Evolutionary conservation across 2,329 filamentous ascomycete species (phyloP), one percentile per base, ranked within the genome.

Genomic region (Lasiodiplodia theobromae): DNA sequence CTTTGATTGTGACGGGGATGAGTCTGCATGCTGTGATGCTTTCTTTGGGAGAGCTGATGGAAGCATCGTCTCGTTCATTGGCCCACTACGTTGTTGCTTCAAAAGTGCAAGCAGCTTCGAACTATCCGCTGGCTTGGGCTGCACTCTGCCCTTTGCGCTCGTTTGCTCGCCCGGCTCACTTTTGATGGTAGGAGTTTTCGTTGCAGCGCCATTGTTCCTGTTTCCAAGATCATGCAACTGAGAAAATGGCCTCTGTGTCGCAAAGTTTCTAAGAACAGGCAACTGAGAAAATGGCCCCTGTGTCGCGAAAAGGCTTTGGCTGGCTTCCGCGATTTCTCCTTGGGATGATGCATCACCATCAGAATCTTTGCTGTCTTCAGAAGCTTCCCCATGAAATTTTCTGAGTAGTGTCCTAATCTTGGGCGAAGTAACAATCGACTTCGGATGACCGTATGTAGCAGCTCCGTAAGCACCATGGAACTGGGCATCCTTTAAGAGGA

Each of bases 261-360:
- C 67, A 16, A 57, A 58, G 3, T 47, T 47, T n/a, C 21, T 8
- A 21, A 23, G 18, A 11, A 14, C n/a, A 23, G 31, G 31, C 18
- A 25, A n/a, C n/a, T 40, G 65, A 25, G 40, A 53, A 37, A 64
- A 23, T 4, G 28, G 12, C n/a, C 37, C 23, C 49, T 68, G 67
- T 28, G 67, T 65, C 16, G 25, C 67, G 21, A 58, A 65, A 18
- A 65, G 67, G 7, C 51, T 57, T 18, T 53, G 28, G 23, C n/a
- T 44, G 0, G 11, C 49, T 8, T 37, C 23, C 31, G 21, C 8
- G 16, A 8, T 34, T 12, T 6, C 34, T 10, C 65, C 52, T 58
- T 54, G 56, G n/a, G 47, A 63, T 7, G 53, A 16, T 3, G 37
- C 23, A 7, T 68, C 56, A 16, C 40, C 56, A 31, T 68, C 56